phyloP scores from a whole-genome alignment of 345 rosid genomes.

The Balakata baccata region DNA sequence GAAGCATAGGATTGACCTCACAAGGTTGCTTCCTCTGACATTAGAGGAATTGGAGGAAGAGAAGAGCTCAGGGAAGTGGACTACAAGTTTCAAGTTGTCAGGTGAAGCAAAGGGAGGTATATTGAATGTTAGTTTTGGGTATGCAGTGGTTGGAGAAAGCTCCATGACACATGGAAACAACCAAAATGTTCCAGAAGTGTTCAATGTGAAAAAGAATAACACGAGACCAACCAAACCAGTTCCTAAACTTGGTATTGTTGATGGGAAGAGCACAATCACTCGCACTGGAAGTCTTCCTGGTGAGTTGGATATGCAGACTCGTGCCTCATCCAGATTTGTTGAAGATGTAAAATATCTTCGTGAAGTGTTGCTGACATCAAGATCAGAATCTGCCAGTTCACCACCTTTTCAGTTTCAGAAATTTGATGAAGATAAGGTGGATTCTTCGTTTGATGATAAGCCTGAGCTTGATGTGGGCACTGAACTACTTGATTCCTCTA shows the following conservation, averaged over 20 bases:
- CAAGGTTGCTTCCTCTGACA: conserved; percentile 84
- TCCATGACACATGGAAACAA: conserved; percentile 33
- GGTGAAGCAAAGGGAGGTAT: conserved; percentile 75
- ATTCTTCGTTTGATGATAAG: conserved; percentile 36
- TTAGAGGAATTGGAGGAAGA: conserved; percentile 92
- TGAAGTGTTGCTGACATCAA: conserved; percentile 56
- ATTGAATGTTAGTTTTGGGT: conserved; percentile 80
- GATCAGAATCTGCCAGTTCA: conserved; percentile 43
- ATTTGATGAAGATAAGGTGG: conserved; percentile 51
- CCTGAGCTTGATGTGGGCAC: conserved; percentile 35
- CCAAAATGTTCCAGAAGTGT: conserved; percentile 33
- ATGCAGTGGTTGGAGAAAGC: conserved; percentile 58
- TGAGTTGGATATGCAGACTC: conserved; percentile 32
- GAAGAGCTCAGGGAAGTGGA: conserved; percentile 87
- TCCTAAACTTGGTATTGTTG: conserved; percentile 34
- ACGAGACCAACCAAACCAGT: conserved; percentile 31
- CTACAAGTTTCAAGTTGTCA: conserved; percentile 78
- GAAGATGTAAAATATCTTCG: conserved; percentile 77
- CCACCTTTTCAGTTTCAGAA: conserved; percentile 41
- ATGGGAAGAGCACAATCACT: conserved; percentile 34
- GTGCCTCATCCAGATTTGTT: conserved; percentile 27
- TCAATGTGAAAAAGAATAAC: conserved; percentile 41
- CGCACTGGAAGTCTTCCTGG: conserved; percentile 50
- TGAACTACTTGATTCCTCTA: conserved; percentile 36
- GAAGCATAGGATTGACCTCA: conserved; percentile 90